Evolutionary conservation across 345 rosid species (phyloP).

Genomic region (Moricandia moricandioides): DNA sequence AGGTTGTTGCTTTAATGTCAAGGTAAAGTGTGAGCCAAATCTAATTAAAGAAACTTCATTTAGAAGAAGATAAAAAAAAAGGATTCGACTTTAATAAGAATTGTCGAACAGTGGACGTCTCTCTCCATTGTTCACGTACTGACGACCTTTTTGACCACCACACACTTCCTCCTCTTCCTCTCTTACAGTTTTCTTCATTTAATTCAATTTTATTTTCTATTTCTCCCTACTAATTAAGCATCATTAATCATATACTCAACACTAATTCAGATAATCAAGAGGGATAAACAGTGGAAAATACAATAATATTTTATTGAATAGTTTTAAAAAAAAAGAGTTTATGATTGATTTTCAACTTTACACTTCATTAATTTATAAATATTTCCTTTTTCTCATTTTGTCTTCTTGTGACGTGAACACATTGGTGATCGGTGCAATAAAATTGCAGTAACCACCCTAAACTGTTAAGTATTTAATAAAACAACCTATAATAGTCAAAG

Average conservation of each 20-base stretch:
- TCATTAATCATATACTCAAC: not conserved
- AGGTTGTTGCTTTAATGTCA: conserved; percentile 41
- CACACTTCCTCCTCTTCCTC: conserved; percentile 12
- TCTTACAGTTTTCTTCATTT: not conserved
- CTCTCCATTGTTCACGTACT: conserved; percentile 17
- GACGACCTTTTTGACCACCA: conserved; percentile 29
- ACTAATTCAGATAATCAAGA: not conserved
- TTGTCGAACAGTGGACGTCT: not conserved
- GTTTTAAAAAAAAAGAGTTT: not conserved
- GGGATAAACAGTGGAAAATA: not conserved
- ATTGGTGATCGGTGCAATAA: not conserved
- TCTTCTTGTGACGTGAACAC: not conserved
- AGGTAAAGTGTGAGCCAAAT: conserved; percentile 34
- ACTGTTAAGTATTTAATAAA: not conserved
- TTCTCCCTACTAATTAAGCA: not conserved
- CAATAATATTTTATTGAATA: not conserved
- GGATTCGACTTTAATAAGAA: not conserved
- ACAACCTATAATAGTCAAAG: too few species aligned
- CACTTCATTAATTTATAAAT: not conserved
- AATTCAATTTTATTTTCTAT: not conserved
- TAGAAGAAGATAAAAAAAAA: not conserved
- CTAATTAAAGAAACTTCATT: not conserved
- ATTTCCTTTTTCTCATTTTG: not conserved
- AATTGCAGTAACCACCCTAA: not conserved
- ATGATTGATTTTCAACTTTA: conserved; percentile 12